Base-by-base conservation (phyloP, 2,329 filamentous ascomycete species). In the Myriosclerotinia duriaeana region DNA sequence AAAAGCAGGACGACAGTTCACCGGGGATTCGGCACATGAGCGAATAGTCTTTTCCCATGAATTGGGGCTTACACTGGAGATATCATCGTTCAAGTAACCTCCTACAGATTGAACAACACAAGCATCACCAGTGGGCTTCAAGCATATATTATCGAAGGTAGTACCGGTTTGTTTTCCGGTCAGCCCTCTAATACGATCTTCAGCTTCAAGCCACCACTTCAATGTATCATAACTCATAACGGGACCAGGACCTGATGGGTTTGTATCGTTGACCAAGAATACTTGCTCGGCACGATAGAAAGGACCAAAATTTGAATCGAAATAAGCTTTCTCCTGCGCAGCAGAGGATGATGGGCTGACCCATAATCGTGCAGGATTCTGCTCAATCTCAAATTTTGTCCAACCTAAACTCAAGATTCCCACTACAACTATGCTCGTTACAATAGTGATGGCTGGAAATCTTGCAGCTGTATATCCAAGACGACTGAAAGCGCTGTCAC, bases 41-140 rank as follows among this genome's bases (percentile, higher is more conserved):
- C 84, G 81, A 15, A 99, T 81, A 11, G 89, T 84, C 1, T 87
- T 80, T 74, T 89, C 80, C 95, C 96, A 99, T 15, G 81, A 83
- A 7, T 83, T 78, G 5, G 85, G 85, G 66, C 86, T 84, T 3
- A 91, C 80, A n/a, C 83, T 82, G 4, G 80, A 77, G 44, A 89
- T 84, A 53, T 87, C 84, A 42, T 89, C 86, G 64, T 89, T 86
- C 78, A 93, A 98, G 78, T 97, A 99, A 1, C 90, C 90, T 7
- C 91, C 90, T n/a, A 98, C 80, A 0, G 93, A 97, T 76, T 99
- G 94, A 2, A 99, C 87, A 6, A 97, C 93, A 73, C 95, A 99
- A 17, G 89, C 92, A 72, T 92, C 85, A 0, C 91, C 92, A 0
- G 90, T 92, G 1, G 96, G 96, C 76, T 97, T 97, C 79, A 96